Evolutionary conservation across 108 stramenopile species (phyloP), one percentile per base, ranked within the genome.

Genomic region (Discostella stelligeroides): DNA sequence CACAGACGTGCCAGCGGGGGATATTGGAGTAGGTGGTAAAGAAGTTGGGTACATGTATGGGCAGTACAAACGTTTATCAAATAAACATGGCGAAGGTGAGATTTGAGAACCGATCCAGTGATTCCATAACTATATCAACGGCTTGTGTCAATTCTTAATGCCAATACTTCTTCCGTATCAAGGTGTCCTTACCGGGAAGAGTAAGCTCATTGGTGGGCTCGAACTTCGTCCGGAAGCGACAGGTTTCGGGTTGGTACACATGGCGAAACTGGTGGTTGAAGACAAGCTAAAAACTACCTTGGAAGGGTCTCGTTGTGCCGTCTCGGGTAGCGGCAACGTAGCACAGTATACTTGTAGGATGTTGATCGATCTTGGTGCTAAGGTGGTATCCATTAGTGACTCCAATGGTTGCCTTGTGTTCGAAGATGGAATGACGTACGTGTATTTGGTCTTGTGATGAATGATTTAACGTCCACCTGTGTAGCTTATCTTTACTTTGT

Each of bases 361-460:
- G 75, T 59, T 87, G 7, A 65, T 90, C 27, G 72, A 83, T 34
- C 69, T 86, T 41, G 89, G 89, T 34, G 88, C 86, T 11, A 87
- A 89, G 43, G 93, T 94, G 23, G 64, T 98, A 9, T 92, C 95
- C 15, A 63, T 97, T n/a, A 91, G 88, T 65, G 96, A 98, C 69
- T 87, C 90, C 18, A 82, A 85, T 73, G 97, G 97, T 50, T 74
- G 72, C 13, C 50, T 88, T 10, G 61, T 80, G 25, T 87, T 88
- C 65, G 76, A 85, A 27, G 54, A 83, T 58, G 87, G 90, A 7
- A 88, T 91, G 87, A 82, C 87, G 0, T 45, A 45, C 5, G 43
- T n/a, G 13, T 11, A 45, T 9, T 9, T 7, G 5, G 15, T n/a
- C n/a, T 17, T 45, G 13, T 10, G 5, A n/a, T 45, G 43, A 9